Percentiles rank a stretch among this genome's conserved stretches.
phyloP scores from a whole-genome alignment of 2,329 filamentous ascomycete species.

The Capronia epimyces region DNA sequence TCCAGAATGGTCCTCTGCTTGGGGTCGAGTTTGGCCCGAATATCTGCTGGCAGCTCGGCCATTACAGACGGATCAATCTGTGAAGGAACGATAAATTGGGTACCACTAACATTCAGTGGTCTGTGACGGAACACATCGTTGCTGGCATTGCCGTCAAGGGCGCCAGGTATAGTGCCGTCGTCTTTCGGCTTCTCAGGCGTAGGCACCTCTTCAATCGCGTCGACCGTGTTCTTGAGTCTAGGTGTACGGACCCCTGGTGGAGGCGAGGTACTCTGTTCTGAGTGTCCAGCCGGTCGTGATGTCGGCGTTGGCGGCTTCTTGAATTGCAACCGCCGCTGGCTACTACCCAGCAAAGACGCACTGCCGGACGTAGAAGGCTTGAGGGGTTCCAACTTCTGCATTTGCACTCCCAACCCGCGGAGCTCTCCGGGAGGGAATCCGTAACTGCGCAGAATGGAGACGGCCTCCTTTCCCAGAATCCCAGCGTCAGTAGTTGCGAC shows the following conservation, averaged over 20 bases:
- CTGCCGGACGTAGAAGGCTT: conserved; percentile 44
- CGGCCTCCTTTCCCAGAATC: conserved; percentile 69
- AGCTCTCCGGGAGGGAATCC: conserved; percentile 85
- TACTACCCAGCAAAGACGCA: conserved; percentile 52
- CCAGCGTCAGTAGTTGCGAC: conserved; percentile 73
- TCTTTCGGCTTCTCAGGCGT: conserved; percentile 37
- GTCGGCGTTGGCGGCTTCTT: conserved; percentile 46
- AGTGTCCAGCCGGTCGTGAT: conserved; percentile 7
- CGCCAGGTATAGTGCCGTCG: conserved; percentile 25
- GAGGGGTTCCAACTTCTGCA: conserved; percentile 83
- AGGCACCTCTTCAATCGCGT: conserved; percentile 50
- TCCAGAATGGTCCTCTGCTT: conserved; percentile 42
- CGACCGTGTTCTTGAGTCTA: conserved; percentile 29
- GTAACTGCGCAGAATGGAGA: conserved; percentile 76
- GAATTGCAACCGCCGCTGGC: conserved; percentile 75
- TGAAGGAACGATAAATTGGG: conserved; percentile 81
- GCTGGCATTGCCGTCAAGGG: conserved; percentile 27
- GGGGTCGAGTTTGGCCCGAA: conserved; percentile 66
- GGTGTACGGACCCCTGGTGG: conserved; percentile 15
- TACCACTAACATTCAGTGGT: conserved; percentile 70
- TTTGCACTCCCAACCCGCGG: conserved; percentile 84
- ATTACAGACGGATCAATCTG: conserved; percentile 78
- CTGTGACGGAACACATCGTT: conserved; percentile 27
- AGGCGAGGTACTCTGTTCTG: conserved; percentile 6
- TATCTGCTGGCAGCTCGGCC: conserved; percentile 76